Evolutionary conservation across 805 yeast genomes (phyloP).

Genomic region (Lipomyces yamadae): DNA sequence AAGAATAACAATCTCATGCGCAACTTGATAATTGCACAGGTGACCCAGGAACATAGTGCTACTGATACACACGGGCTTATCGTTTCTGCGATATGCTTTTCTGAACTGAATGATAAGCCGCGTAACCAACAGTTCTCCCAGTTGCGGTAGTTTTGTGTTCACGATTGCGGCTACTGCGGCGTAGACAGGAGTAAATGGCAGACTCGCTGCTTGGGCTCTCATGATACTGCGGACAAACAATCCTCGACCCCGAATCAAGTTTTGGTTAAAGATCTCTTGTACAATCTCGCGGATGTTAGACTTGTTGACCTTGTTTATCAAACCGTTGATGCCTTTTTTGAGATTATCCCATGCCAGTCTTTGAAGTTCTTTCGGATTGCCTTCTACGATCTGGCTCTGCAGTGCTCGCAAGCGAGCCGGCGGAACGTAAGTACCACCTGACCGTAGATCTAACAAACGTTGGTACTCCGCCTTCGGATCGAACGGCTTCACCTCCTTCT

Average conservation of each 20-base stretch:
- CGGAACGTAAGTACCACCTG: constrained; percentile 59
- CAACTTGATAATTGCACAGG: constrained; percentile 65
- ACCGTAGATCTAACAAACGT: constrained; percentile 48
- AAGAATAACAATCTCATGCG: constrained; percentile 58
- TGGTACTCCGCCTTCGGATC: constrained; percentile 48
- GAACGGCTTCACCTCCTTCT: constrained; percentile 33
- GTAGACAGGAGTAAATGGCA: constrained; percentile 54
- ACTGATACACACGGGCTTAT: constrained; percentile 52
- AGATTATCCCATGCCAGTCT: constrained; percentile 61
- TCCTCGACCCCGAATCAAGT: constrained; percentile 66
- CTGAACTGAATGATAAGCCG: constrained; percentile 66
- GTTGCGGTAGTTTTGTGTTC: constrained; percentile 68
- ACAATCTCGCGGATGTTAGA: constrained; percentile 57
- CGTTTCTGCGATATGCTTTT: constrained; percentile 54
- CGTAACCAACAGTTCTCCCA: constrained; percentile 62
- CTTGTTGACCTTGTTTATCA: constrained; percentile 53
- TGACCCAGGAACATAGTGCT: constrained; percentile 61
- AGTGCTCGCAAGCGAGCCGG: constrained; percentile 57
- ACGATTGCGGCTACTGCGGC: constrained; percentile 64
- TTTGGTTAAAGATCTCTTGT: constrained; percentile 58
- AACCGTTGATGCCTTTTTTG: constrained; percentile 54
- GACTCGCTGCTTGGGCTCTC: constrained; percentile 55
- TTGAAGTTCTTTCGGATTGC: constrained; percentile 54
- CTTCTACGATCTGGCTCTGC: constrained; percentile 46
- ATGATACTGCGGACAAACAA: constrained; percentile 62